These are phyloP conservation scores for Quercus tomentella DNA, from an alignment of 331 rosid species.

Conservation along the genomic window DNA sequence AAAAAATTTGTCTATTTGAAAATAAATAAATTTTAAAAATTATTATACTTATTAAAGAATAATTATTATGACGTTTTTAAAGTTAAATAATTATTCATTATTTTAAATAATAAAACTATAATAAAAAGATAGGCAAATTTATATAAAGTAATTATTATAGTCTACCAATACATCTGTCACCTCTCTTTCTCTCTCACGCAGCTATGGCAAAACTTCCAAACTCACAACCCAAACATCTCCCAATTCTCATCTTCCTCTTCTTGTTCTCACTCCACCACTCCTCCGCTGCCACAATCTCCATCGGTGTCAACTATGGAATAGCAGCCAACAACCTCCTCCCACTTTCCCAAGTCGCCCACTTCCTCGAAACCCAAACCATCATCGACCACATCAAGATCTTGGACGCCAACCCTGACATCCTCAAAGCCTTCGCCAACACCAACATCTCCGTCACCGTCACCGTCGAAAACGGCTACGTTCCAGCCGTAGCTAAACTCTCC, in stretches of 20 bases:
- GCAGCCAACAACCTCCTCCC: slow-evolving; percentile 74
- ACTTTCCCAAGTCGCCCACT: slow-evolving; percentile 51
- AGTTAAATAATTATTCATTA: too few species aligned
- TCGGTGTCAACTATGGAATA: slow-evolving; percentile 92
- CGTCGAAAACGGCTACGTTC: slow-evolving; percentile 37
- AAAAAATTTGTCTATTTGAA: rapidly evolving
- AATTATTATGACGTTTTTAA: too few species aligned
- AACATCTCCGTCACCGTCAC: slow-evolving; percentile 37
- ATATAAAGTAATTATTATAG: too few species aligned
- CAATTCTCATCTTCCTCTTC: too few species aligned
- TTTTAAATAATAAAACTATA: too few species aligned
- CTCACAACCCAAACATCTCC: too few species aligned
- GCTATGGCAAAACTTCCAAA: neutral
- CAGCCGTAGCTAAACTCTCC: slow-evolving; percentile 45
- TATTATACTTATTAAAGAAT: too few species aligned
- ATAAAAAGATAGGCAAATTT: too few species aligned
- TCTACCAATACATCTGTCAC: too few species aligned
- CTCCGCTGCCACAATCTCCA: slow-evolving; percentile 21
- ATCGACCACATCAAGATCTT: slow-evolving; percentile 33
- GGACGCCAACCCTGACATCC: slow-evolving; percentile 50
- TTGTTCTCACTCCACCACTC: too few species aligned
- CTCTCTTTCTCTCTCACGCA: neutral
- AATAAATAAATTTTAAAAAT: too few species aligned
- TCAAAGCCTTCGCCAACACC: slow-evolving; percentile 49
- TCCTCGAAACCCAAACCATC: slow-evolving; percentile 53